A percentile compares a stretch with the other conserved stretches of the same genome.
Conservation (phyloP, 257 asterid species). For the Solanum peruvianum region DNA sequence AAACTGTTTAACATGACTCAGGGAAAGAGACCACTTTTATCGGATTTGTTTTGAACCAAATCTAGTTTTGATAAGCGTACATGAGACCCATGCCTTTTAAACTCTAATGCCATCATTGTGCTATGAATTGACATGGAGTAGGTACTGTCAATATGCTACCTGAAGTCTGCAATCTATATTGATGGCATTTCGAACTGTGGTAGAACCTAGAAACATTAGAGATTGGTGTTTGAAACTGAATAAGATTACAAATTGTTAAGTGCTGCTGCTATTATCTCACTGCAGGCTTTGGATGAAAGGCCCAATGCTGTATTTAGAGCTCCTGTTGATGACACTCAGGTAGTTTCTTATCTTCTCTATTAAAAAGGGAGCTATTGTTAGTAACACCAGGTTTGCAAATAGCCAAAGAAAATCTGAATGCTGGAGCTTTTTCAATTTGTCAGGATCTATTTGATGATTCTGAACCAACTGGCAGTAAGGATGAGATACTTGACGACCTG, state of each 20-base stretch:
- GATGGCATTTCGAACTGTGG: background rate
- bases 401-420: background rate
- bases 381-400: background rate
- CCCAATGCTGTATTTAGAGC: constrained; percentile 43
- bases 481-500: constrained; percentile 23
- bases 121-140: background rate
- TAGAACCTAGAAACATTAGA: background rate
- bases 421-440: constrained; percentile 1
- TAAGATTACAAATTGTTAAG: background rate
- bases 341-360: constrained; percentile 8
- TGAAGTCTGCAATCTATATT: background rate
- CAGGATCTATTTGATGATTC: constrained; percentile 76
- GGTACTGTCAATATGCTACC: background rate
- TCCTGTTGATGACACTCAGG: constrained; percentile 71
- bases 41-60: background rate
- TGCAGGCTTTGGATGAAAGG: constrained; percentile 36
- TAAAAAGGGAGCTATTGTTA: background rate
- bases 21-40: background rate
- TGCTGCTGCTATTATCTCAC: constrained; percentile 4
- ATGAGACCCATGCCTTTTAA: background rate
- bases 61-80: background rate
- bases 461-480: constrained; percentile 23
- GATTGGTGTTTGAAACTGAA: background rate
- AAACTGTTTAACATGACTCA: background rate
- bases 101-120: background rate